phyloP scores from a whole-genome alignment of 1,284 basidiomycete genomes.

The Cutaneotrichosporon dermatis region DNA sequence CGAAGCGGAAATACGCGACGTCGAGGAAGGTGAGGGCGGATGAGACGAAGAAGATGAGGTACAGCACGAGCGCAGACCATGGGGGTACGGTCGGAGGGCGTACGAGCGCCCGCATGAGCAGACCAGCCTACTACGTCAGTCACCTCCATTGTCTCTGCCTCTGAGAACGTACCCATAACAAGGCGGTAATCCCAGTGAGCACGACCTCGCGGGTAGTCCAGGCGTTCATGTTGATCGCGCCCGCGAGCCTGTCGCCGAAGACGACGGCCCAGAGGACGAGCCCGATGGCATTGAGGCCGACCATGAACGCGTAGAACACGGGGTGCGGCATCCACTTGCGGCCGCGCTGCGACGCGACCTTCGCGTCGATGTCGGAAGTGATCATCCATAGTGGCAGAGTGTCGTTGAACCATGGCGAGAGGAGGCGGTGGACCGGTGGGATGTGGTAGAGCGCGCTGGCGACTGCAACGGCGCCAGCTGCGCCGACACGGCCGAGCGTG shows the following conservation, averaged over 20 bases:
- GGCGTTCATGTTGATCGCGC: constrained; percentile 7
- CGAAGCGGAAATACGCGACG: constrained; percentile 26
- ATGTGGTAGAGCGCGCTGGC: neutral
- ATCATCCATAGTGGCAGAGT: constrained; percentile 8
- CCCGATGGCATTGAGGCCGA: constrained; percentile 23
- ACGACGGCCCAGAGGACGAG: constrained; percentile 34
- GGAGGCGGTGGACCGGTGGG: neutral
- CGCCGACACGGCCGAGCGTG: neutral
- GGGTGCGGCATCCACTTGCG: constrained; percentile 6
- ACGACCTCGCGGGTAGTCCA: constrained; percentile 2
- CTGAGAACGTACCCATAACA: neutral
- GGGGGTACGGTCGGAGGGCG: constrained; percentile 38
- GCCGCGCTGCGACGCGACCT: constrained; percentile 4
- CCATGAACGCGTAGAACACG: constrained; percentile 18
- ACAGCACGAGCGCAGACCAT: constrained; percentile 32
- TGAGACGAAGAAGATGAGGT: constrained; percentile 25
- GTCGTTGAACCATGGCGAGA: constrained; percentile 14
- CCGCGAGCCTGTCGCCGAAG: constrained; percentile 26
- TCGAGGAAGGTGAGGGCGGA: constrained; percentile 29
- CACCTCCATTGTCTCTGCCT: too few species aligned
- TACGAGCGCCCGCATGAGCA: constrained; percentile 24
- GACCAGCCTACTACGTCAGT: constrained; percentile 6
- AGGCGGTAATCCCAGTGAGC: constrained; percentile 25
- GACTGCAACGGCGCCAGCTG: neutral
- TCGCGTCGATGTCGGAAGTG: constrained; percentile 2